Evolutionary conservation across 2,329 filamentous ascomycete genomes (phyloP).

Genomic region (Colletotrichum filicis): DNA sequence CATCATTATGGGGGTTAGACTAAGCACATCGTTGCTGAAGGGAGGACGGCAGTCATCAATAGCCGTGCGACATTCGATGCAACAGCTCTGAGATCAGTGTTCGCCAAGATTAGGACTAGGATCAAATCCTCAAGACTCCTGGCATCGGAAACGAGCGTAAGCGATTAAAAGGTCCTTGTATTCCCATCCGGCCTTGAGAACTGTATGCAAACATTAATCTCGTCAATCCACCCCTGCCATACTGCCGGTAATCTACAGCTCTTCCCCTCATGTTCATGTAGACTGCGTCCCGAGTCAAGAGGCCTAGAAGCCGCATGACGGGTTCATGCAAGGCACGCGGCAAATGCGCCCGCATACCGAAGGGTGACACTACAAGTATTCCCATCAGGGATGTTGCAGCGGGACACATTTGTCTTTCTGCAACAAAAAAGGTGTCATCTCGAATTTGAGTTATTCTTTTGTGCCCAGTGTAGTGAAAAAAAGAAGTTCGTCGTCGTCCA

Average conservation of each 20-base stretch:
- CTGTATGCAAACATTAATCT: slow-evolving; percentile 28
- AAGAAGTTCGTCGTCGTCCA: slow-evolving; percentile 17
- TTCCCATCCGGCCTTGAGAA: neutral
- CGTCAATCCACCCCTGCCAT: slow-evolving; percentile 4
- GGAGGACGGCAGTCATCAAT: neutral
- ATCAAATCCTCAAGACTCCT: neutral
- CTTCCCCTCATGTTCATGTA: neutral
- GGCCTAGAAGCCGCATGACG: neutral
- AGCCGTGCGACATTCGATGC: neutral
- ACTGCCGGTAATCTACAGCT: slow-evolving; percentile 16
- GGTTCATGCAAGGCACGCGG: neutral
- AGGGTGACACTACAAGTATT: neutral
- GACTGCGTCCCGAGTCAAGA: neutral
- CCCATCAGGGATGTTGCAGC: neutral
- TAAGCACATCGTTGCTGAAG: neutral
- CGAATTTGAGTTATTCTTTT: slow-evolving; percentile 16
- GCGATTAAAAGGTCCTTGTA: slow-evolving; percentile 22
- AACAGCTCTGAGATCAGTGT: neutral
- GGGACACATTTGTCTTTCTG: neutral
- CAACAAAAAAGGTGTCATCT: slow-evolving; percentile 13
- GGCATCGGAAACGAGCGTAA: too few species aligned
- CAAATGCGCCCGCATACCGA: neutral
- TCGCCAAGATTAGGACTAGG: neutral
- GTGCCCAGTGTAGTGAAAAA: slow-evolving; percentile 18
- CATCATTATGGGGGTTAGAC: too few species aligned